Evolutionary conservation across 2,329 filamentous ascomycete genomes (phyloP).

Genomic region (Colletotrichum theobromicola): DNA sequence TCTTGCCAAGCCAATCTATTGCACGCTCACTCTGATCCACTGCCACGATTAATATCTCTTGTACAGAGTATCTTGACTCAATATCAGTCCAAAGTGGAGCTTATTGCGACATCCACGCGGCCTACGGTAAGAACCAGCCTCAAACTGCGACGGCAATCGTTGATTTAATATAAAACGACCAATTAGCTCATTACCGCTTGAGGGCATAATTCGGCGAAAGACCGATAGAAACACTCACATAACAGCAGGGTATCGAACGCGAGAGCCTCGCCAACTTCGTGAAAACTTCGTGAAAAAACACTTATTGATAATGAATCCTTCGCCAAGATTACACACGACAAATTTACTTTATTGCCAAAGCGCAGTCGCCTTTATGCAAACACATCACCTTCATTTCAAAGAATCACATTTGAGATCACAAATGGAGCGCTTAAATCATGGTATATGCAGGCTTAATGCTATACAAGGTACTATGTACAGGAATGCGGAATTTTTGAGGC

Average conservation of each 20-base stretch:
- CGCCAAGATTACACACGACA: too few relatives aligned
- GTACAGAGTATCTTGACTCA: neutral
- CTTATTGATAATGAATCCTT: too few relatives aligned
- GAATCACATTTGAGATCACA: neutral
- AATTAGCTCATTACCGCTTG: neutral
- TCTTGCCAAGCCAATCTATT: neutral
- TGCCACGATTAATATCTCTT: neutral
- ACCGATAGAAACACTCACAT: neutral
- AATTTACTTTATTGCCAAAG: fast-evolving
- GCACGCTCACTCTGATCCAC: neutral
- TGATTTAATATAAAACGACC: neutral
- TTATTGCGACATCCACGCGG: neutral
- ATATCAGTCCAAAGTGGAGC: neutral
- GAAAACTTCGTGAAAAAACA: too few relatives aligned
- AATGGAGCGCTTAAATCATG: neutral
- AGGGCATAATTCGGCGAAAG: neutral
- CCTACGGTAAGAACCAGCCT: neutral
- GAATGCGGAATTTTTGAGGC: constrained; percentile 6
- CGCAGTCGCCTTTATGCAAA: fast-evolving
- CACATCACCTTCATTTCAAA: neutral
- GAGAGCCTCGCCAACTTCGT: neutral
- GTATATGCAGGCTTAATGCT: constrained; percentile 21
- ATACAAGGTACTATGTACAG: constrained; percentile 20
- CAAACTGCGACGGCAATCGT: neutral
- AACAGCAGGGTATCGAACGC: neutral